Conservation (phyloP, 1,139 yeast genomes). For the Pneumocystis murina region DNA sequence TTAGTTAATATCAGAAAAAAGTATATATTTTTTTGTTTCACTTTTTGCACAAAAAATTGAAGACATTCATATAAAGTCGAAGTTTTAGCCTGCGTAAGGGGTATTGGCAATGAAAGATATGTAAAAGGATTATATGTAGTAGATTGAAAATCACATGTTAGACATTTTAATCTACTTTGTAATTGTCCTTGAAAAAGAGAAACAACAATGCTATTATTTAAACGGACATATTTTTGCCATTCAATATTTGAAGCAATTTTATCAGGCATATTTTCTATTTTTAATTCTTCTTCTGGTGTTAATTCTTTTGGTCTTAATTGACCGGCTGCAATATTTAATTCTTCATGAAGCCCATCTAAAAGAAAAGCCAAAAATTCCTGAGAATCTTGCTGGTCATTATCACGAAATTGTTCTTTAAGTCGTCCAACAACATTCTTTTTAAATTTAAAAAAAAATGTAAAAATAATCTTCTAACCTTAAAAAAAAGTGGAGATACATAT, state of each 20-base stretch:
- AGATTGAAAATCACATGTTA: conserved; percentile 61
- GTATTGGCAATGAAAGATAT: conserved; percentile 61
- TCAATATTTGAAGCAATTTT: conserved; percentile 82
- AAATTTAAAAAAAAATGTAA: conserved; percentile 16
- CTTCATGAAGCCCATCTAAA: conserved; percentile 79
- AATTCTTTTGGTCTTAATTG: conserved; percentile 2
- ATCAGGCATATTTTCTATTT: conserved; percentile 35
- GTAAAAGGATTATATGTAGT: conserved; percentile 79
- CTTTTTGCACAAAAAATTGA: not conserved
- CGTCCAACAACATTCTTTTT: conserved; percentile 55
- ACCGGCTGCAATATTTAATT: conserved; percentile 51
- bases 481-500: conserved; percentile 35
- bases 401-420: conserved; percentile 53
- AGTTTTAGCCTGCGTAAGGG: conserved; percentile 21
- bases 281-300: conserved; percentile 18
- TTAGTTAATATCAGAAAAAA: not conserved
- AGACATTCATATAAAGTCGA: not conserved
- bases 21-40: not conserved
- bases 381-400: conserved; percentile 84
- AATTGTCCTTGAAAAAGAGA: conserved; percentile 86
- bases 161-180: conserved; percentile 62
- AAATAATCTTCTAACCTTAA: conserved; percentile 6
- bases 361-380: conserved; percentile 77
- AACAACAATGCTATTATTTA: conserved; percentile 73
- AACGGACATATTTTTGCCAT: conserved; percentile 81